Evolutionary conservation across 2,329 filamentous ascomycete genomes (phyloP).

Genomic region (Cladosporium sp.): DNA sequence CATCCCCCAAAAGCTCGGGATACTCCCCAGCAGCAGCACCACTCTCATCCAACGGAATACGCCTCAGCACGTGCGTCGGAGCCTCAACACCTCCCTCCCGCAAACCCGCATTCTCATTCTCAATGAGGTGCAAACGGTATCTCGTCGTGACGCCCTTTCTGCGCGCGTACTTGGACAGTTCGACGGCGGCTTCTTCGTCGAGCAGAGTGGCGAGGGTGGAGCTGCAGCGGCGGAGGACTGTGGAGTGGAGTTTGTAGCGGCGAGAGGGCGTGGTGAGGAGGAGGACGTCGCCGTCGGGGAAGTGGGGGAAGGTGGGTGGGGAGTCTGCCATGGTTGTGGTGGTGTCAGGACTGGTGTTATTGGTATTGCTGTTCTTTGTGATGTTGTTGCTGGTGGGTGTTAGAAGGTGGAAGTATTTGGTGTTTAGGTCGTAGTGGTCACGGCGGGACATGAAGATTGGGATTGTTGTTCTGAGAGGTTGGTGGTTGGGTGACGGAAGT

Average conservation of each 20-base stretch:
- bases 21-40: conserved; percentile 14
- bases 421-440: conserved; percentile 13
- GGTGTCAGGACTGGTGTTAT: no score
- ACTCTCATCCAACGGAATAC: conserved; percentile 17
- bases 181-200: conserved; percentile 21
- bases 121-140: conserved; percentile 22
- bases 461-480: neutral
- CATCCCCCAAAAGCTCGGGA: conserved; percentile 15
- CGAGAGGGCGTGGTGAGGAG: conserved; percentile 33
- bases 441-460: conserved; percentile 7
- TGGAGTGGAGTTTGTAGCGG: conserved; percentile 37
- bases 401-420: neutral
- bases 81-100: neutral
- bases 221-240: conserved; percentile 28
- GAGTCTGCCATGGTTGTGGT: no score
- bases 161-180: conserved; percentile 27
- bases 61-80: conserved; percentile 7
- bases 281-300: conserved; percentile 36
- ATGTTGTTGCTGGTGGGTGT: neutral
- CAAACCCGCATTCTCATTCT: conserved; percentile 16
- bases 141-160: conserved; percentile 20
- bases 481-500: neutral
- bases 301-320: conserved; percentile 38
- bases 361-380: conserved; percentile 10
- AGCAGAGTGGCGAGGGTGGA: conserved; percentile 21